These are phyloP conservation scores for Curvularia verruculosa DNA, from an alignment of 2,329 filamentous ascomycete genomes.

Conservation along the genomic window DNA sequence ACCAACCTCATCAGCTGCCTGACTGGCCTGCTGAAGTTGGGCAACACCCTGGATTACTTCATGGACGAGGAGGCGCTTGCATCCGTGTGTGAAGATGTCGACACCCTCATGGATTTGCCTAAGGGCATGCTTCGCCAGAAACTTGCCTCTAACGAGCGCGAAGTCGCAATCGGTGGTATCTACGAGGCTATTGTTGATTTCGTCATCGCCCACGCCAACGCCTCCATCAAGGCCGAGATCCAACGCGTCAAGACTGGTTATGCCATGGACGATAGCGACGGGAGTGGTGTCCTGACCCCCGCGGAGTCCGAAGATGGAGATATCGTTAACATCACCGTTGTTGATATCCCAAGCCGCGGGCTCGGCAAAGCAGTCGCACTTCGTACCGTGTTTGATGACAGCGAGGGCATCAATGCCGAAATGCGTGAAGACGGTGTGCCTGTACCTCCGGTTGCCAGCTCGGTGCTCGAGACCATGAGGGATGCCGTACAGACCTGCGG, in stretches of 20 bases:
- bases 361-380: constrained; percentile 89
- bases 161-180: constrained; percentile 79
- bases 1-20: constrained; percentile 85
- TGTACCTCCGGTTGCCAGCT: constrained; percentile 74
- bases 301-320: constrained; percentile 74
- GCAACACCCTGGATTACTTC: constrained; percentile 84
- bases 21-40: constrained; percentile 86
- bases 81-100: constrained; percentile 87
- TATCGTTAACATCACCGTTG: constrained; percentile 84
- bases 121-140: constrained; percentile 79
- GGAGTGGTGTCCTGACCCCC: constrained; percentile 64
- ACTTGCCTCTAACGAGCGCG: constrained; percentile 83
- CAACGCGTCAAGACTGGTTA: constrained; percentile 68
- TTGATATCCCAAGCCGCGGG: constrained; percentile 81
- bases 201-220: constrained; percentile 88
- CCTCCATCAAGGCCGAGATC: constrained; percentile 79
- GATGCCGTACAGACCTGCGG: constrained; percentile 77
- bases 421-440: constrained; percentile 95
- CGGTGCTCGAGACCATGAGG: constrained; percentile 86
- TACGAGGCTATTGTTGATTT: constrained; percentile 96
- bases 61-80: constrained; percentile 85
- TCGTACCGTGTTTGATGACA: constrained; percentile 90
- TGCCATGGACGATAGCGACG: constrained; percentile 68
- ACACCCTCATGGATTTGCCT: constrained; percentile 82
- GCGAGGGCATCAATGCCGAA: constrained; percentile 90